Evolutionary conservation across 306 rosid species (phyloP).

Genomic region (Sophora flavescens): DNA sequence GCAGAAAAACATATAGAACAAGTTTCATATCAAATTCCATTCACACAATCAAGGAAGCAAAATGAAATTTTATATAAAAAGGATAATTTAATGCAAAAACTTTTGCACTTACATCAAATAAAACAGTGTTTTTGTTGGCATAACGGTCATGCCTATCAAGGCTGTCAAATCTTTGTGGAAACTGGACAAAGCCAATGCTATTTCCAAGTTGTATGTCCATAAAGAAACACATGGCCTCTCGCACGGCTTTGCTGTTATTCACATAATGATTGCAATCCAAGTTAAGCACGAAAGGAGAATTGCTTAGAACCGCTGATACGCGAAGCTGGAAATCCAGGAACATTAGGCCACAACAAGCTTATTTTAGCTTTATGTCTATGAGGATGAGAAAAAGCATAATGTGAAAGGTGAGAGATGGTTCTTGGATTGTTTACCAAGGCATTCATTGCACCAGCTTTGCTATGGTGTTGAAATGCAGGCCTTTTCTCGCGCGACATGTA

Average conservation of each 20-base stretch:
- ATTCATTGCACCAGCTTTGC: conserved; percentile 95
- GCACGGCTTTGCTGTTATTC: conserved; percentile 82
- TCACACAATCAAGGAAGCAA: conserved; percentile 1
- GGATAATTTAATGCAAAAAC: conserved; percentile 11
- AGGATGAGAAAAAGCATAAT: conserved; percentile 24
- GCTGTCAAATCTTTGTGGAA: conserved; percentile 93
- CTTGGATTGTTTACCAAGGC: conserved; percentile 69
- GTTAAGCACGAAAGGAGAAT: conserved; percentile 91
- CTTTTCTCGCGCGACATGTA: conserved; percentile 96
- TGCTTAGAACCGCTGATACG: conserved; percentile 90
- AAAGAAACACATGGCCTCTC: conserved; percentile 98
- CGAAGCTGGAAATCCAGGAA: conserved; percentile 73
- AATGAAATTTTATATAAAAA: not conserved
- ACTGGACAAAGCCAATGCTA: conserved; percentile 85
- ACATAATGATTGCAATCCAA: conserved; percentile 96
- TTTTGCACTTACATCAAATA: conserved; percentile 73
- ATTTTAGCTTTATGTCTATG: not conserved
- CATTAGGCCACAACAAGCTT: conserved; percentile 5
- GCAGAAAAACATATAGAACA: conserved; percentile 39
- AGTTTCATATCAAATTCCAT: conserved; percentile 15
- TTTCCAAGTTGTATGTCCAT: conserved; percentile 92
- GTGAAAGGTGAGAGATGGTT: conserved; percentile 36
- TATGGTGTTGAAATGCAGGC: conserved; percentile 91
- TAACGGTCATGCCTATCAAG: conserved; percentile 90
- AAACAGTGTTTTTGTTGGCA: conserved; percentile 92